Conservation (phyloP, 2,329 filamentous ascomycete genomes). For the Lecanicillium sp. region DNA sequence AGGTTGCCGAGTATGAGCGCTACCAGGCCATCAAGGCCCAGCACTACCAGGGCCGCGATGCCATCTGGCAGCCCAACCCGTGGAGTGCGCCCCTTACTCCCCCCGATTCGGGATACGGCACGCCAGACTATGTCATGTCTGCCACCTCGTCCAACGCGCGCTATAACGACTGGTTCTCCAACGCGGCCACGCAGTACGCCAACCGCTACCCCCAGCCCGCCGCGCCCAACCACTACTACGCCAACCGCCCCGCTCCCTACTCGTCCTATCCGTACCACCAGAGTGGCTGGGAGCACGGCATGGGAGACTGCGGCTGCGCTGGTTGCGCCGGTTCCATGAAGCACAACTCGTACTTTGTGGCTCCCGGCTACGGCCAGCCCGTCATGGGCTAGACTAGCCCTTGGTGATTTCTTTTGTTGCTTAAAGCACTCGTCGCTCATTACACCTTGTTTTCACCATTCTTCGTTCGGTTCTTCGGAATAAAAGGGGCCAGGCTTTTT, state of each 20-base stretch:
- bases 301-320: conserved; percentile 44
- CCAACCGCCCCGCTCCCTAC: conserved; percentile 38
- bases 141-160: conserved; percentile 48
- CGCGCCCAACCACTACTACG: conserved; percentile 35
- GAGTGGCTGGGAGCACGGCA: conserved; percentile 45
- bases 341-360: conserved; percentile 41
- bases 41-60: conserved; percentile 41
- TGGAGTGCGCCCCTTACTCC: conserved; percentile 49
- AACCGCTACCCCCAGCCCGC: conserved; percentile 39
- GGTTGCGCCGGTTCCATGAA: conserved; percentile 42
- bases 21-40: conserved; percentile 40
- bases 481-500: conserved; percentile 20
- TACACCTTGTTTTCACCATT: conserved; percentile 10
- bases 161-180: conserved; percentile 54
- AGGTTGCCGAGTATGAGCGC: conserved; percentile 48
- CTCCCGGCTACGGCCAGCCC: conserved; percentile 46
- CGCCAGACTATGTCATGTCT: conserved; percentile 52
- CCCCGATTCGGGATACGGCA: conserved; percentile 56
- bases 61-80: conserved; percentile 39
- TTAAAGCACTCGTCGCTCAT: conserved; percentile 19
- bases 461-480: conserved; percentile 20
- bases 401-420: conserved; percentile 19
- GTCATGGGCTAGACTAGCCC: conserved; percentile 42
- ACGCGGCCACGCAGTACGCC: conserved; percentile 37
- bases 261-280: conserved; percentile 37